phyloP scores from a whole-genome alignment of 305 asterid genomes.

The Fraxinus xanthoxyloides region DNA sequence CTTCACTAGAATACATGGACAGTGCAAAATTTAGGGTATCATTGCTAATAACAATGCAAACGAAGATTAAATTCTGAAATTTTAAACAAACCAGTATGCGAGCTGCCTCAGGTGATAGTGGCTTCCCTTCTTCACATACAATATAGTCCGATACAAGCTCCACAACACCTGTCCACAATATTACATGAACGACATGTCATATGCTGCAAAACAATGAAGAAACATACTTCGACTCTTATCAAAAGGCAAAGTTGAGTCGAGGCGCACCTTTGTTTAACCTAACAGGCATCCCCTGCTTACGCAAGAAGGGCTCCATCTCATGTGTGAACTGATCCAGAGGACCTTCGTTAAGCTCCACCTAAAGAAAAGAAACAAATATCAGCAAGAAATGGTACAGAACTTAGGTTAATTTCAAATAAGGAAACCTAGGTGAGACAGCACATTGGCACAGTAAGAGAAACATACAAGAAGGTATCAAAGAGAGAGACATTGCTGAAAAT shows the following conservation, averaged over 20 bases:
- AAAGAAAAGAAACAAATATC: constrained; percentile 11
- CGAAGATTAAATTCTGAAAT: background rate
- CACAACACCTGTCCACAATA: constrained; percentile 56
- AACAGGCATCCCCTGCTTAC: constrained; percentile 98
- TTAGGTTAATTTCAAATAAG: background rate
- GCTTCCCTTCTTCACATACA: constrained; percentile 85
- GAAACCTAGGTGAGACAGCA: background rate
- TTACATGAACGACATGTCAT: background rate
- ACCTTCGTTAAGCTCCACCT: constrained; percentile 98
- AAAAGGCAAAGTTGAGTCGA: background rate
- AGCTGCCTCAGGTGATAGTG: constrained; percentile 75
- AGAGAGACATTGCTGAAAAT: background rate
- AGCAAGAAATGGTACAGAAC: background rate
- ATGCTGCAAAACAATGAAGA: background rate
- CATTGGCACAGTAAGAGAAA: background rate
- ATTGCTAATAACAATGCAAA: background rate
- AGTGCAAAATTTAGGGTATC: background rate
- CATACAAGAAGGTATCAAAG: background rate
- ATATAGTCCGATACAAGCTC: constrained; percentile 81
- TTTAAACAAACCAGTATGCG: constrained; percentile 70
- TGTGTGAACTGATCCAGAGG: constrained; percentile 92
- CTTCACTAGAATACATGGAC: too few species aligned
- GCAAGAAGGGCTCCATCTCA: constrained; percentile 88
- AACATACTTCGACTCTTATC: background rate
- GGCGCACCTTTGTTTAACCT: constrained; percentile 68